Conservation (phyloP, 805 yeast species). For the Metschnikowia sp. region DNA sequence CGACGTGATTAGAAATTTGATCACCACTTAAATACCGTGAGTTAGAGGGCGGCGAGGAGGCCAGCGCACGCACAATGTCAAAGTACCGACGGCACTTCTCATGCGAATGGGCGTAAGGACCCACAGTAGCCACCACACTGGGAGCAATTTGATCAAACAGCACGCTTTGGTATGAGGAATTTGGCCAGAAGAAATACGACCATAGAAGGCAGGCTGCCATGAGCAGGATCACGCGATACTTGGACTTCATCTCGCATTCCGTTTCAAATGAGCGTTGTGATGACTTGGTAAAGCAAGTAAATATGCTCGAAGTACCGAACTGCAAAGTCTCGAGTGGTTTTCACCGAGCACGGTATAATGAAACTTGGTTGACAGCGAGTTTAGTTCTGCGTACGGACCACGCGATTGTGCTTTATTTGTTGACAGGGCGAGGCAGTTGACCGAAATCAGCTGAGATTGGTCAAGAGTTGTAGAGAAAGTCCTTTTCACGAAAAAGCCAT, state of each 20-base stretch:
- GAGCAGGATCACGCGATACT: constrained; percentile 9
- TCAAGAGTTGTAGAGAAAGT: no score
- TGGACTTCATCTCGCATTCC: constrained; percentile 12
- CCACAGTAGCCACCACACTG: constrained; percentile 2
- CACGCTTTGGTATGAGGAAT: constrained; percentile 10
- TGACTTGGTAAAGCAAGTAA: neutral
- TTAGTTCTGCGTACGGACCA: no score
- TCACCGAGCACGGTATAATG: no score
- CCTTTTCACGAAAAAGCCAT: no score
- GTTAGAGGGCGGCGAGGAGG: constrained; percentile 8
- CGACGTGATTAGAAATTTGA: constrained; percentile 15
- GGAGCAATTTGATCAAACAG: constrained; percentile 12
- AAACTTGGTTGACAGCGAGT: no score
- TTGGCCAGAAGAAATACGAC: constrained; percentile 12
- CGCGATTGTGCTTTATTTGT: no score
- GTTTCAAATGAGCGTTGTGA: neutral
- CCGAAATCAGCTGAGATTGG: no score
- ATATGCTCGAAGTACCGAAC: neutral
- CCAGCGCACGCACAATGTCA: constrained; percentile 5
- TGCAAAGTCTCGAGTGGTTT: no score
- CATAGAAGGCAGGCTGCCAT: constrained; percentile 6
- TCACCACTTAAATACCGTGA: constrained; percentile 10
- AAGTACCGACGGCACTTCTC: constrained; percentile 13
- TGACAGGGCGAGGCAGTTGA: no score
- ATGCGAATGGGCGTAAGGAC: constrained; percentile 3